These are phyloP conservation scores for Ogataea wickerhamii DNA, from an alignment of 805 yeast genomes.

Conservation along the genomic window DNA sequence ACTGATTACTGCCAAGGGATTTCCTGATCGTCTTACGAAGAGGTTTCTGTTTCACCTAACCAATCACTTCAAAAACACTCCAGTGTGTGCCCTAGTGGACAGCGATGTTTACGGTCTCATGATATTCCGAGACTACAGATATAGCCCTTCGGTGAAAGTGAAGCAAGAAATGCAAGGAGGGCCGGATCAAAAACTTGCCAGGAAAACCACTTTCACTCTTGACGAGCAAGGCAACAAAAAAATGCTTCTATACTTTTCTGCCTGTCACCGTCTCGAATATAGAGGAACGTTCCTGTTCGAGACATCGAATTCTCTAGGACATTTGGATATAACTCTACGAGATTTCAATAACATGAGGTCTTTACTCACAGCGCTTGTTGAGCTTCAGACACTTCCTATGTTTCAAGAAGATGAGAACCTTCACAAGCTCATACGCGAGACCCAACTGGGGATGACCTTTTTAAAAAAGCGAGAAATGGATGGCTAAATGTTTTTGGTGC, in stretches of 20 bases:
- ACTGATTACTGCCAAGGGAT: slow-evolving; percentile 63
- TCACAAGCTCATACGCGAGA: slow-evolving; percentile 34
- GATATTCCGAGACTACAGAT: slow-evolving; percentile 41
- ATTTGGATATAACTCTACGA: slow-evolving; percentile 13
- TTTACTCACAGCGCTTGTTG: slow-evolving; percentile 28
- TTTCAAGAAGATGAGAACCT: slow-evolving; percentile 22
- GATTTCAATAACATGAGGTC: slow-evolving; percentile 33
- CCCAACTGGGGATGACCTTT: slow-evolving; percentile 50
- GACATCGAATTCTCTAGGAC: slow-evolving; percentile 11
- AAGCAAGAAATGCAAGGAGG: not conserved
- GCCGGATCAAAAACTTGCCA: not conserved
- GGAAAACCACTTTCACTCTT: slow-evolving; percentile 4
- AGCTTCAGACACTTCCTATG: slow-evolving; percentile 10
- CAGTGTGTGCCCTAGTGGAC: slow-evolving; percentile 51
- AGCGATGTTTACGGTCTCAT: slow-evolving; percentile 63
- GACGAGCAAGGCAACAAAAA: slow-evolving; percentile 10
- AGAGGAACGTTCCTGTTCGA: slow-evolving; percentile 19
- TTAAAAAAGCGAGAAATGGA: slow-evolving; percentile 55
- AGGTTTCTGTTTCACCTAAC: slow-evolving; percentile 36
- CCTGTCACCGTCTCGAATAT: slow-evolving; percentile 15
- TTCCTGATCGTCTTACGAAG: slow-evolving; percentile 56
- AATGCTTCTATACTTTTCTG: slow-evolving; percentile 8
- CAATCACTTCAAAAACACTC: slow-evolving; percentile 21
- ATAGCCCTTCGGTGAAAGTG: slow-evolving; percentile 11
- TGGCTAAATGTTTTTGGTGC: no score